Base-by-base conservation (phyloP, 768 basidiomycete species). In the Boletellus ananas region DNA sequence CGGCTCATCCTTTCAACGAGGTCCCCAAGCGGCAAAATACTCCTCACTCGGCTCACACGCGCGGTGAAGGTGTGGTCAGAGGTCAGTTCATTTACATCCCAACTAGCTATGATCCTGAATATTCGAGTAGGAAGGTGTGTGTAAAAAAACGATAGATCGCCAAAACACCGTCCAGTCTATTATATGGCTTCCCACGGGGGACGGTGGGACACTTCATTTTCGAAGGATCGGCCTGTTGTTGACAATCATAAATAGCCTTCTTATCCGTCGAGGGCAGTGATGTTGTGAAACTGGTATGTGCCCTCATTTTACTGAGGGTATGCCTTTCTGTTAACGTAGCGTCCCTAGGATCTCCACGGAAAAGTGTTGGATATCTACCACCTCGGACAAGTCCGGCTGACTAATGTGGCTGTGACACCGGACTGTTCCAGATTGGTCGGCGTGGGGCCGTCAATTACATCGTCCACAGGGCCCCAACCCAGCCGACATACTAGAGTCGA, bases 1-100 rank as follows among this genome's bases (percentile, higher is more conserved):
- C n/a, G 6, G 42, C 56, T 54, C 16, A 60, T 20, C 31, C 29
- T 18, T 47, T 50, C 27, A 59, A 49, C 41, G 52, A 76, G 75
- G 78, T 77, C 77, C 37, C 80, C 79, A 5, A 73, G 66, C 36
- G 76, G 79, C 20, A 65, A 54, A 45, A 51, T 67, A 18, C 64
- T 80, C 39, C 66, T 80, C 39, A 77, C 79, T 27, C 76, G 78
- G 57, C 69, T 77, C 47, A 71, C 65, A 47, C 76, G 75, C 31
- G 72, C 71, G 38, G 67, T 80, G 50, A 80, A 81, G 60, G 66
- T 80, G 45, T 80, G 79, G 79, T 74, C 69, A 5, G 74, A 76
- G 63, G 78, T 77, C 47, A 43, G 67, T 58, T 39, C 47, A 31
- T 36, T 44, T 37, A 18, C 50, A 20, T 25, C 45, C 23, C 3